Conservation (phyloP, 257 asterid genomes). For the Eucommia ulmoides region DNA sequence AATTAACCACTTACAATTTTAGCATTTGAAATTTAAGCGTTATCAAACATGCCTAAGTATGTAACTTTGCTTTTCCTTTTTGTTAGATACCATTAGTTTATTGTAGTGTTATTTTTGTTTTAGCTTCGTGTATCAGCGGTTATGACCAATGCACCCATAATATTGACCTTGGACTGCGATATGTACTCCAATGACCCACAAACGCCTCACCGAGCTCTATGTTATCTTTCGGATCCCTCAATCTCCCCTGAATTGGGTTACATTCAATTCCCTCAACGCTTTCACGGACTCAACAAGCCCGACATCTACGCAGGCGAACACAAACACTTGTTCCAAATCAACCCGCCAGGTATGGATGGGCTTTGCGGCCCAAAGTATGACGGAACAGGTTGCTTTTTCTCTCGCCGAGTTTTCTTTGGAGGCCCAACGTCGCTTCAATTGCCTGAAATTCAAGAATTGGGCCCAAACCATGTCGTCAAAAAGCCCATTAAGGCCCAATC, state of each 20-base stretch:
- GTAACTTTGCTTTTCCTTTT: too few species aligned
- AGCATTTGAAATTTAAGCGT: too few species aligned
- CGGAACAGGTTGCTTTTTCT: conserved; percentile 67
- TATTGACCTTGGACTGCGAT: conserved; percentile 66
- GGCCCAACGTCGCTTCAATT: conserved; percentile 22
- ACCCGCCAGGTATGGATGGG: conserved; percentile 66
- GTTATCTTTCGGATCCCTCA: conserved; percentile 26
- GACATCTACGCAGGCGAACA: conserved; percentile 53
- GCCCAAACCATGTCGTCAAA: conserved; percentile 23
- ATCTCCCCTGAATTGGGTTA: conserved; percentile 35
- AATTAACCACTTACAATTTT: too few species aligned
- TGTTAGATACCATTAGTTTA: too few species aligned
- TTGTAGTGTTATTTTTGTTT: not conserved
- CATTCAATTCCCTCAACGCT: conserved; percentile 61
- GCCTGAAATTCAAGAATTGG: conserved; percentile 33
- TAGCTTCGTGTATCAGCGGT: conserved; percentile 66
- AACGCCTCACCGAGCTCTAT: conserved; percentile 33
- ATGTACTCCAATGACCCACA: conserved; percentile 70
- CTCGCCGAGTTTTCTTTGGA: conserved; percentile 51
- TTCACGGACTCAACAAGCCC: conserved; percentile 43
- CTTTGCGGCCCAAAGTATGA: conserved; percentile 45
- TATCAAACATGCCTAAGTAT: too few species aligned
- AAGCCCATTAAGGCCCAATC: conserved; percentile 21
- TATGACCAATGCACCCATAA: conserved; percentile 60
- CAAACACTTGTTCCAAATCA: conserved; percentile 27